A percentile compares a stretch with the other conserved stretches of the same genome.
phyloP scores from a whole-genome alignment of 2,329 filamentous ascomycete species.

The Scedosporium aurantiacum region DNA sequence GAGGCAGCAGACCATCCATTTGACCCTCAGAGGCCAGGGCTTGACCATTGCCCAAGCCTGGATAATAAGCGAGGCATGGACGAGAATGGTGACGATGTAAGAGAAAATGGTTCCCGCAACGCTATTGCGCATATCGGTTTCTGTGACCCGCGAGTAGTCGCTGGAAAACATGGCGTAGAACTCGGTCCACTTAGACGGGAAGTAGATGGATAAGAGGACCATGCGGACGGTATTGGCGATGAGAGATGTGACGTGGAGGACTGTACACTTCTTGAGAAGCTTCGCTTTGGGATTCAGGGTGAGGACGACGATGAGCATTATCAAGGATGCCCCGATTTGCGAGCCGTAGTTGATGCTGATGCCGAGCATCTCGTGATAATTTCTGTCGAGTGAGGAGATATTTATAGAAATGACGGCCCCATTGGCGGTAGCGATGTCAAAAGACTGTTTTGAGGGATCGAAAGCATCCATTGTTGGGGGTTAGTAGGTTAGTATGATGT shows the following conservation, averaged over 20 bases:
- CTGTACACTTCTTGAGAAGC: conserved; percentile 50
- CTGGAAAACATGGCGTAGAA: conserved; percentile 48
- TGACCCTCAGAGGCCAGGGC: conserved; percentile 31
- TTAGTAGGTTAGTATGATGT: too few species aligned
- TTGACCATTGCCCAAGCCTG: conserved; percentile 42
- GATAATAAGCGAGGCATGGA: conserved; percentile 36
- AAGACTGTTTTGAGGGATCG: too few species aligned
- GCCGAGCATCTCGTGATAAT: conserved; percentile 21
- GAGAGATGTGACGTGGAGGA: conserved; percentile 54
- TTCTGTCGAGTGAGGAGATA: conserved; percentile 17
- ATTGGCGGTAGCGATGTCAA: too few species aligned
- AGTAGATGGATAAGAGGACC: conserved; percentile 45
- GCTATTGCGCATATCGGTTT: conserved; percentile 22
- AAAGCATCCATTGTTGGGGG: too few species aligned
- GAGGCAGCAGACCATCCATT: conserved; percentile 15
- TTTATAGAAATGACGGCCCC: too few species aligned
- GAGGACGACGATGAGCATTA: conserved; percentile 55
- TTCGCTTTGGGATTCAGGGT: conserved; percentile 56
- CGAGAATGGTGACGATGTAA: conserved; percentile 31
- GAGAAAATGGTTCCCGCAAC: conserved; percentile 29
- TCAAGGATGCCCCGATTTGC: conserved; percentile 57
- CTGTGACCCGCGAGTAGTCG: conserved; percentile 41
- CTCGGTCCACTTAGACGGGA: conserved; percentile 47
- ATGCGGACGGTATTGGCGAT: conserved; percentile 48
- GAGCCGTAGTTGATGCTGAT: conserved; percentile 52